Percentiles rank a stretch among this genome's conserved stretches.
These are phyloP conservation scores for Echinochloa phyllopogon DNA, from an alignment of 176 grass and related monocot species.

Conservation along the genomic window DNA sequence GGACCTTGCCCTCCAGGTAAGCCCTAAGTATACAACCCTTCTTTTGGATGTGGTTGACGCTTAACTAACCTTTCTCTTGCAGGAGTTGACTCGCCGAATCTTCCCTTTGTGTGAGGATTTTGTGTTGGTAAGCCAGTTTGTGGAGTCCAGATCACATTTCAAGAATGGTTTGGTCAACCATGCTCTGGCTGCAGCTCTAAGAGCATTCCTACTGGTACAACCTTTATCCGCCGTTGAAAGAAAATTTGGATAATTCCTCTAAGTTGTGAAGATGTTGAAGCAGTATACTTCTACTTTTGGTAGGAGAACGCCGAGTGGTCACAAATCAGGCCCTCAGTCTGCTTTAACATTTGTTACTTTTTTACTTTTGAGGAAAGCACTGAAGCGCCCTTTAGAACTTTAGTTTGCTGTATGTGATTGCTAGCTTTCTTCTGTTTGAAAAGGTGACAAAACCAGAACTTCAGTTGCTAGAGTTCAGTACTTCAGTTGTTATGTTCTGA, in stretches of 20 bases:
- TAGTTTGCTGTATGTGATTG: slow-evolving; percentile 7
- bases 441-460: background rate
- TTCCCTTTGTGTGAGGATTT: slow-evolving; percentile 92
- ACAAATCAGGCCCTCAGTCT: slow-evolving; percentile 7
- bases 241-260: background rate
- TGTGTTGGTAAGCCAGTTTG: slow-evolving; percentile 89
- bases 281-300: background rate
- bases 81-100: slow-evolving; percentile 84
- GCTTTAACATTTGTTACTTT: background rate
- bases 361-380: background rate
- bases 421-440: slow-evolving; percentile 20
- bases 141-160: slow-evolving; percentile 83
- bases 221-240: slow-evolving; percentile 11
- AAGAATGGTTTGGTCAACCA: slow-evolving; percentile 93
- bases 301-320: background rate
- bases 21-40: background rate
- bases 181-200: slow-evolving; percentile 86
- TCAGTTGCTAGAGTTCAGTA: slow-evolving; percentile 18
- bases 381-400: background rate
- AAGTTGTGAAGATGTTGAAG: slow-evolving; percentile 5
- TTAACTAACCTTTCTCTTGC: slow-evolving; percentile 48
- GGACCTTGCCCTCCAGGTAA: slow-evolving; percentile 92
- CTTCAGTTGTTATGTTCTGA: slow-evolving; percentile 24
- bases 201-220: slow-evolving; percentile 84
- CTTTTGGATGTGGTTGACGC: background rate